Conservation (phyloP, 305 asterid genomes). For the Fraxinus floribunda region DNA sequence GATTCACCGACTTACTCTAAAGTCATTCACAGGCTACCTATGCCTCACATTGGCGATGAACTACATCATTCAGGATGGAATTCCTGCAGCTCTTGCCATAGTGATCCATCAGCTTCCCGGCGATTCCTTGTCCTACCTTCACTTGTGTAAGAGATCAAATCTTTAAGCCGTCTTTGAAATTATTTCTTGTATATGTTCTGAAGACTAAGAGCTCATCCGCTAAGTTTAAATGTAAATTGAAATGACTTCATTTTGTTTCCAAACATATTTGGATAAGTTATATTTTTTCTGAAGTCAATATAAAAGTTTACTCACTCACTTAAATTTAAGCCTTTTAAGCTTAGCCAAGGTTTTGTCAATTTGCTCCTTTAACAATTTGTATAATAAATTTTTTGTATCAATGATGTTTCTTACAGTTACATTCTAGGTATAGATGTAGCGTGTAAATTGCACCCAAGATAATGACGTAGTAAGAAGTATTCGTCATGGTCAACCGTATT, state of each 20-base stretch:
- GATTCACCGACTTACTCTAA: conserved; percentile 68
- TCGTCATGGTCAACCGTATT: not conserved
- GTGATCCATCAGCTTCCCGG: conserved; percentile 67
- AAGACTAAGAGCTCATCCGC: not conserved
- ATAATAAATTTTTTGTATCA: not conserved
- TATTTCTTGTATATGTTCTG: not conserved
- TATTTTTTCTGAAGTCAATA: not conserved
- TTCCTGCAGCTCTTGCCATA: conserved; percentile 94
- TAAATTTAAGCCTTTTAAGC: not conserved
- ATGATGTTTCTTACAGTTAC: not conserved
- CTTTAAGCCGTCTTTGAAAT: not conserved
- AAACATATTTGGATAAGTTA: not conserved
- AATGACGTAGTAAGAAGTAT: not conserved
- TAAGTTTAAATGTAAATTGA: not conserved
- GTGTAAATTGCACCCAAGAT: not conserved
- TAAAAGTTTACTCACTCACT: not conserved
- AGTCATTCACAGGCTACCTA: conserved; percentile 89
- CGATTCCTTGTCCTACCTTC: conserved; percentile 88
- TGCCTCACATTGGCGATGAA: conserved; percentile 84
- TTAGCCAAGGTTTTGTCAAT: not conserved
- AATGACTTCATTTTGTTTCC: not conserved
- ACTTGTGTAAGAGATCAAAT: conserved; percentile 53
- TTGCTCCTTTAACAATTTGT: not conserved
- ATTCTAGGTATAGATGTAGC: not conserved
- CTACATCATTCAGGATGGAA: conserved; percentile 99